Conservation (phyloP, 2,329 filamentous ascomycete species). For the Scolecobasidium constrictum region DNA sequence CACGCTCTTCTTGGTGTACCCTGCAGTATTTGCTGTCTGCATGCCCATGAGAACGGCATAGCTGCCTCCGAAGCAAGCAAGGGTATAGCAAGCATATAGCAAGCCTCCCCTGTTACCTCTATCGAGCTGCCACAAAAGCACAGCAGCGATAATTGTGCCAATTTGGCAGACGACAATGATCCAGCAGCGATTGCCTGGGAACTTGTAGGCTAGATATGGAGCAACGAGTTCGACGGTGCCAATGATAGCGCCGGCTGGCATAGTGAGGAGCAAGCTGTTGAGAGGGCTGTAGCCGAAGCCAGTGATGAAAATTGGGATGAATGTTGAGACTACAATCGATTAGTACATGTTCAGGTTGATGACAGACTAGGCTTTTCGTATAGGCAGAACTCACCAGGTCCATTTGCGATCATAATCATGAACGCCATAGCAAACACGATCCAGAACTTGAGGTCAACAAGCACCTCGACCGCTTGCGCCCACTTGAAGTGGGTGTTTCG, state of each 20-base stretch:
- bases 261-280: slow-evolving; percentile 31
- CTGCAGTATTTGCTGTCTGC: slow-evolving; percentile 39
- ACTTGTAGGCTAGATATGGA: slow-evolving; percentile 30
- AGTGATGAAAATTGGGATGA: slow-evolving; percentile 34
- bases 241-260: slow-evolving; percentile 28
- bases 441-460: slow-evolving; percentile 28
- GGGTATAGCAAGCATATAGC: slow-evolving; percentile 38
- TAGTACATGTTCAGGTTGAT: too few relatives aligned
- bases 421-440: slow-evolving; percentile 27
- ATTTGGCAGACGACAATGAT: slow-evolving; percentile 29
- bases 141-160: slow-evolving; percentile 29
- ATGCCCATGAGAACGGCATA: slow-evolving; percentile 42
- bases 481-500: slow-evolving; percentile 34
- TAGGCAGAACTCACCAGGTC: slow-evolving; percentile 33
- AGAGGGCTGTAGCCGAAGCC: slow-evolving; percentile 33
- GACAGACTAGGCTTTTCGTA: too few relatives aligned
- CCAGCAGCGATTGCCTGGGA: slow-evolving; percentile 23
- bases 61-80: slow-evolving; percentile 34
- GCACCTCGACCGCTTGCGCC: slow-evolving; percentile 28
- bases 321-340: slow-evolving; percentile 36
- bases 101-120: slow-evolving; percentile 30
- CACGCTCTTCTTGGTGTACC: slow-evolving; percentile 40
- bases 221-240: slow-evolving; percentile 29
- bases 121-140: slow-evolving; percentile 36
- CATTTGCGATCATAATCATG: slow-evolving; percentile 34